A percentile compares a stretch with the other conserved stretches of the same genome.
These are phyloP conservation scores for Parascedosporium putredinis DNA, from an alignment of 2,329 filamentous ascomycete species.

Conservation along the genomic window DNA sequence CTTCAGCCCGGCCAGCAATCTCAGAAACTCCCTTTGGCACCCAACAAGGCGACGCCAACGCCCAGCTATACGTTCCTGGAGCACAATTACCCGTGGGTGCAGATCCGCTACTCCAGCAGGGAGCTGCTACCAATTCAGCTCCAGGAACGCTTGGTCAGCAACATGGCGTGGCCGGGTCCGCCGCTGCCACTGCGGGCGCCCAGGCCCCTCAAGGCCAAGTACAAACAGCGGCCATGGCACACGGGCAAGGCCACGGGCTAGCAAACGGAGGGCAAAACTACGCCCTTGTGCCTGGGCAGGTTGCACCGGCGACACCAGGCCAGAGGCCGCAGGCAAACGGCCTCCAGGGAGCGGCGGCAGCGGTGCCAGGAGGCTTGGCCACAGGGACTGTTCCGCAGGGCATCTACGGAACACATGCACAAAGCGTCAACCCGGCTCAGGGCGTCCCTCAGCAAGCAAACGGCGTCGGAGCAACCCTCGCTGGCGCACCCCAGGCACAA, in stretches of 20 bases:
- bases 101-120: not conserved
- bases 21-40: not conserved
- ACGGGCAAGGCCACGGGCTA: constrained; percentile 2
- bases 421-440: not conserved
- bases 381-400: not conserved
- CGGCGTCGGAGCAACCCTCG: not conserved
- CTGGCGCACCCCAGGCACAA: not conserved
- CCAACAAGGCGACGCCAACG: not conserved
- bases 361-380: not conserved
- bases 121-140: not conserved
- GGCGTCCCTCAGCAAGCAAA: constrained; percentile 9
- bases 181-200: not conserved
- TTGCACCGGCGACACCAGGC: not conserved
- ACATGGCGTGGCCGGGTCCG: not conserved
- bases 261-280: not conserved
- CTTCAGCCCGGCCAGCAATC: constrained; percentile 6
- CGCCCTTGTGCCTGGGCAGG: not conserved
- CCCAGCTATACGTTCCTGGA: not conserved
- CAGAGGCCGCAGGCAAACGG: not conserved
- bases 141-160: not conserved
- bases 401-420: constrained; percentile 2
- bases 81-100: not conserved
- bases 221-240: constrained; percentile 6
- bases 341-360: not conserved
- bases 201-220: constrained; percentile 8